These are phyloP conservation scores for Blastosporella zonata DNA, from an alignment of 1,284 basidiomycete genomes.

Conservation along the genomic window DNA sequence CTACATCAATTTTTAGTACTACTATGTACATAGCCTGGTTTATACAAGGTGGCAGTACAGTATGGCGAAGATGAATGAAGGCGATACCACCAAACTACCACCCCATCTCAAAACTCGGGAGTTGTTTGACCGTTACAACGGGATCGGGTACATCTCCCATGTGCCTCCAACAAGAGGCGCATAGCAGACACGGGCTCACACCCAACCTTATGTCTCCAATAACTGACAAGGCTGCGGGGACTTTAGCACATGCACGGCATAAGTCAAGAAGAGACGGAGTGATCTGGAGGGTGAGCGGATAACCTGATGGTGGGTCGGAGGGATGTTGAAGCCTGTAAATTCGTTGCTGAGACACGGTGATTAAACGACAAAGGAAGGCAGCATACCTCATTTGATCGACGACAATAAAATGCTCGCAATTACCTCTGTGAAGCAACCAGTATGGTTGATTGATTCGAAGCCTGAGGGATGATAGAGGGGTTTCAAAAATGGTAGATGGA, in stretches of 20 bases:
- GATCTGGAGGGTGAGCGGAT: slow-evolving; percentile 64
- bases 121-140: slow-evolving; percentile 46
- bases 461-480: slow-evolving; percentile 48
- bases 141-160: slow-evolving; percentile 56
- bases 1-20: neutral
- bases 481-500: slow-evolving; percentile 42
- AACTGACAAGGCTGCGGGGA: slow-evolving; percentile 65
- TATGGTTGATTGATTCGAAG: slow-evolving; percentile 72
- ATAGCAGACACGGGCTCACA: slow-evolving; percentile 73
- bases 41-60: too few species aligned
- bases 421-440: slow-evolving; percentile 76
- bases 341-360: slow-evolving; percentile 1
- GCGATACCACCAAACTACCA: slow-evolving; percentile 16
- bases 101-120: slow-evolving; percentile 43
- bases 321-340: slow-evolving; percentile 50
- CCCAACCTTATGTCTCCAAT: slow-evolving; percentile 68
- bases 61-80: neutral
- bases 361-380: slow-evolving; percentile 15
- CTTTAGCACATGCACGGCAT: slow-evolving; percentile 66
- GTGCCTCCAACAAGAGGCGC: slow-evolving; percentile 65
- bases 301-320: slow-evolving; percentile 52
- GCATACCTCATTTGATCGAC: slow-evolving; percentile 68
- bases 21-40: neutral
- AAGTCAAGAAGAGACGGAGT: slow-evolving; percentile 57
- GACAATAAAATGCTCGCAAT: slow-evolving; percentile 76